Conservation (phyloP, 2,329 filamentous ascomycete genomes). For the Fusarium humuli region DNA sequence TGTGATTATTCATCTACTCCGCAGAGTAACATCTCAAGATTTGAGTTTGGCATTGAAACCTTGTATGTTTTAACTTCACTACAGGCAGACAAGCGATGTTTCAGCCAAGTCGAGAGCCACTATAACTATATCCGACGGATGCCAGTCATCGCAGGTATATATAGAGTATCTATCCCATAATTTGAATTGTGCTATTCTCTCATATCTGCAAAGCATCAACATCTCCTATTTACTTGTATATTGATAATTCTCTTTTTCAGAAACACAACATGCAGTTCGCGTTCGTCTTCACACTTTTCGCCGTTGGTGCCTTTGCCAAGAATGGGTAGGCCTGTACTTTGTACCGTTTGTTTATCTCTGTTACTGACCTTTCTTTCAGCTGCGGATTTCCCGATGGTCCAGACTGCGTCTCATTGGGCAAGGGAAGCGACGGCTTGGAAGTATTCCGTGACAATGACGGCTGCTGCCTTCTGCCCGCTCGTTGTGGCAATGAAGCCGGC, state of each 20-base stretch:
- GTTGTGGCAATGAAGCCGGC: neutral
- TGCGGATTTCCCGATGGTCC: neutral
- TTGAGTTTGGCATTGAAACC: neutral
- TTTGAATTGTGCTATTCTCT: neutral
- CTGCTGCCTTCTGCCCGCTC: neutral
- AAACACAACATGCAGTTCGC: neutral
- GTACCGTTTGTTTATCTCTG: accelerated
- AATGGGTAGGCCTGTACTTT: neutral
- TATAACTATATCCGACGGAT: neutral
- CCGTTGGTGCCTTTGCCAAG: neutral
- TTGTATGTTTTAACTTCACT: neutral
- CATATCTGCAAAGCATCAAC: neutral
- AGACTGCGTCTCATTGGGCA: neutral
- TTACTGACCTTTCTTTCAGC: neutral
- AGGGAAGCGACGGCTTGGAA: neutral
- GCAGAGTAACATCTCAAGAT: neutral
- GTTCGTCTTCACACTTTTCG: neutral
- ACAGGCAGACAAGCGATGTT: neutral
- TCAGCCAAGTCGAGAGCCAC: neutral
- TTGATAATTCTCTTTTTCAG: neutral
- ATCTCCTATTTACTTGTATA: neutral
- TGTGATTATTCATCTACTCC: neutral
- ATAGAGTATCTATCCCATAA: neutral
- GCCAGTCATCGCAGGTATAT: neutral
- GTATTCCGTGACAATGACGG: neutral